These are phyloP conservation scores for Periconia macrospinosa DNA, from an alignment of 2,329 filamentous ascomycete genomes.

Conservation along the genomic window DNA sequence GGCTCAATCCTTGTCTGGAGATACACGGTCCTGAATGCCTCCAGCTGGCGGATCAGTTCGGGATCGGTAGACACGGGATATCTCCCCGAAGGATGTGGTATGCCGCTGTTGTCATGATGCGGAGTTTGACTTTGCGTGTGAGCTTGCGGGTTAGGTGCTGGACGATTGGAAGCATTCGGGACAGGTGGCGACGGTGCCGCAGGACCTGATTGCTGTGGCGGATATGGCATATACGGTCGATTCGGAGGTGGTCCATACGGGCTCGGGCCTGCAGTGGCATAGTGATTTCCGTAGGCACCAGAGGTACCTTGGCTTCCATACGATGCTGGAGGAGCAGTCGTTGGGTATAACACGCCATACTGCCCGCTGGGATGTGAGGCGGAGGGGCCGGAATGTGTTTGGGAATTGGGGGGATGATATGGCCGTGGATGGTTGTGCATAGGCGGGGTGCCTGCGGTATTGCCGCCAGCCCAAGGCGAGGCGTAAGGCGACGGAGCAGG, in stretches of 20 bases:
- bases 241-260: conserved; percentile 28
- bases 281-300: conserved; percentile 32
- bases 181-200: conserved; percentile 13
- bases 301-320: conserved; percentile 20
- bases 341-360: conserved; percentile 40
- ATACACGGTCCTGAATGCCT: conserved; percentile 37
- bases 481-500: conserved; percentile 37
- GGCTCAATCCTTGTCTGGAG: conserved; percentile 24
- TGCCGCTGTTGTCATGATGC: conserved; percentile 5
- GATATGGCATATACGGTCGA: conserved; percentile 33
- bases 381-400: conserved; percentile 24
- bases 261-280: conserved; percentile 30
- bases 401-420: conserved; percentile 30
- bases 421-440: conserved; percentile 30
- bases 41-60: conserved; percentile 34
- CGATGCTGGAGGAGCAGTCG: conserved; percentile 29
- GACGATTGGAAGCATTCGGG: conserved; percentile 13
- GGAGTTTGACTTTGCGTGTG: conserved; percentile 10
- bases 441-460: conserved; percentile 27
- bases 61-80: conserved; percentile 32
- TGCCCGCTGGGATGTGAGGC: conserved; percentile 28
- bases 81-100: conserved; percentile 28
- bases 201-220: conserved; percentile 3
- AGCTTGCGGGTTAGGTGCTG: conserved; percentile 11
- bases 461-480: conserved; percentile 40